A percentile compares a stretch with the other conserved stretches of the same genome.
These are phyloP conservation scores for Beta vulgaris DNA, from an alignment of 148 eudicot species.

Conservation along the genomic window DNA sequence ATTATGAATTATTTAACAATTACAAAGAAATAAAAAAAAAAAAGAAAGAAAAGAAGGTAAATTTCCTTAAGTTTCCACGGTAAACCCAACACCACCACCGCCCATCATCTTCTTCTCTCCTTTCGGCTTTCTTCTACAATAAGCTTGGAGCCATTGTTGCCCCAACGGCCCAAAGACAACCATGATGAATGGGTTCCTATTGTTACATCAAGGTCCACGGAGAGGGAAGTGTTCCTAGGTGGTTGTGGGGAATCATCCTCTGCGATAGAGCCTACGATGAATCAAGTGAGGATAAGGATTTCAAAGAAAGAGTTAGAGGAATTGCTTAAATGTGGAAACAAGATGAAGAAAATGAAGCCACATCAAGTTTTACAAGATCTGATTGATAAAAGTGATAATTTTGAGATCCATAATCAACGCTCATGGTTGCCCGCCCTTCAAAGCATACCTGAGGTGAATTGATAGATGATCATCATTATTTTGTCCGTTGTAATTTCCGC, in stretches of 20 bases:
- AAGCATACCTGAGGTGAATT: conserved; percentile 37
- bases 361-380: conserved; percentile 27
- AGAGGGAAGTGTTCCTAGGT: conserved; percentile 19
- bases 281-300: conserved; percentile 34
- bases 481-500: too few relatives aligned
- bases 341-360: background rate
- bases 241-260: conserved; percentile 1
- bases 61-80: too few relatives aligned
- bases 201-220: background rate
- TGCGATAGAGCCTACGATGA: background rate
- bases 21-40: too few relatives aligned
- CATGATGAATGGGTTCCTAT: conserved; percentile 26
- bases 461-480: background rate
- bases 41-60: too few relatives aligned
- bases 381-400: conserved; percentile 33
- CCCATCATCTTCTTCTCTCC: too few relatives aligned
- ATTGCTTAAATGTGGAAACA: conserved; percentile 18
- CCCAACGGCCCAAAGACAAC: too few relatives aligned
- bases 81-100: too few relatives aligned
- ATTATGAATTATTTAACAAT: too few relatives aligned
- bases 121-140: too few relatives aligned
- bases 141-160: too few relatives aligned
- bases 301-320: conserved; percentile 38
- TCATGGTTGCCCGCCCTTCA: conserved; percentile 39
- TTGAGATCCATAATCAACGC: conserved; percentile 33